Evolutionary conservation across 768 basidiomycete genomes (phyloP).

Genomic region (Galerina marginata): DNA sequence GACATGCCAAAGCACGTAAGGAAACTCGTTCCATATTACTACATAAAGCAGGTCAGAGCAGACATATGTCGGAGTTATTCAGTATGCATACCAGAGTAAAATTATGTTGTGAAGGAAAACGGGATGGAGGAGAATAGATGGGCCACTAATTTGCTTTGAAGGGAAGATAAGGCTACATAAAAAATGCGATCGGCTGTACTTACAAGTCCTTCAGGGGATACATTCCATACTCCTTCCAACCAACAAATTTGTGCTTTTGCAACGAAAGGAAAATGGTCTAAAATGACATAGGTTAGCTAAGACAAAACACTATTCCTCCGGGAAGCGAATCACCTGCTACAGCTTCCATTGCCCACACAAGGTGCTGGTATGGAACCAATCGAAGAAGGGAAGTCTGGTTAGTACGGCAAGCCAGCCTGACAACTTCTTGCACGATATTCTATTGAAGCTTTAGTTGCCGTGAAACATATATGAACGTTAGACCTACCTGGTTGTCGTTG

Average conservation of each 20-base stretch:
- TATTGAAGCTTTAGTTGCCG: constrained; percentile 6
- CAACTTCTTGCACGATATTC: constrained; percentile 36
- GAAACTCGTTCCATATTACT: constrained; percentile 50
- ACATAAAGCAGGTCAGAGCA: constrained; percentile 7
- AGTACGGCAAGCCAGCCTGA: constrained; percentile 42
- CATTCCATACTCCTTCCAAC: constrained; percentile 57
- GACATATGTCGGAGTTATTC: neutral
- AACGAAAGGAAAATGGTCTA: constrained; percentile 31
- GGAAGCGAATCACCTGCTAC: constrained; percentile 42
- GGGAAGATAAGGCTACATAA: neutral
- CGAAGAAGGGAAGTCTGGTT: constrained; percentile 43
- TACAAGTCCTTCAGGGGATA: constrained; percentile 26
- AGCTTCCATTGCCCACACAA: constrained; percentile 54
- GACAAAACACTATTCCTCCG: neutral
- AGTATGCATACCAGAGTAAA: constrained; percentile 43
- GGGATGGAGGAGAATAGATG: constrained; percentile 52
- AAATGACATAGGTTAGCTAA: neutral
- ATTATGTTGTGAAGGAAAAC: constrained; percentile 43
- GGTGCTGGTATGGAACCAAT: constrained; percentile 59
- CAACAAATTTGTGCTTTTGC: constrained; percentile 47
- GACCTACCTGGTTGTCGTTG: constrained; percentile 8
- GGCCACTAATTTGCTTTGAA: constrained; percentile 32
- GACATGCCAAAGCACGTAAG: constrained; percentile 42
- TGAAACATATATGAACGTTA: neutral
- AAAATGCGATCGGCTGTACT: constrained; percentile 2